These are phyloP conservation scores for Candida gigantensis DNA, from an alignment of 1,139 yeast genomes.

Conservation along the genomic window DNA sequence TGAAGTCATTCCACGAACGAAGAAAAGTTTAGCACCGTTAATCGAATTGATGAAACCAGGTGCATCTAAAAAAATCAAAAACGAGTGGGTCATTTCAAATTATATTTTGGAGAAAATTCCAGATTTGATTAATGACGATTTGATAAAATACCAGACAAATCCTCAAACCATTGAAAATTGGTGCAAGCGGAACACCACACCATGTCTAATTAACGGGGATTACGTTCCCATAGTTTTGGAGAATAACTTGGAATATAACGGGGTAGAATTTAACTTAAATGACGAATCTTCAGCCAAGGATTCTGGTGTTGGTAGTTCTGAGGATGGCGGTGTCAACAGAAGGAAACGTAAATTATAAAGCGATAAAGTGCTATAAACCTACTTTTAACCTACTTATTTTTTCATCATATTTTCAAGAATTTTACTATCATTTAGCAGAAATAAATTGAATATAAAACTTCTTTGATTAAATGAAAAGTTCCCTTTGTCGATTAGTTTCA, in stretches of 20 bases:
- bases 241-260: slow-evolving; percentile 16
- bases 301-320: slow-evolving; percentile 9
- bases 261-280: slow-evolving; percentile 15
- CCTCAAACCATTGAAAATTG: slow-evolving; percentile 45
- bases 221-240: slow-evolving; percentile 35
- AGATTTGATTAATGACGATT: slow-evolving; percentile 42
- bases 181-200: slow-evolving; percentile 39
- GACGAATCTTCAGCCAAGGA: slow-evolving; percentile 13
- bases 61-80: slow-evolving; percentile 7
- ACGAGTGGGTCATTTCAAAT: slow-evolving; percentile 17
- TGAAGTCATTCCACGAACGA: slow-evolving; percentile 24
- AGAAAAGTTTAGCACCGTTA: slow-evolving; percentile 19
- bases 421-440: slow-evolving; percentile 49
- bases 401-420: slow-evolving; percentile 56
- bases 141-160: slow-evolving; percentile 34
- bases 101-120: slow-evolving; percentile 35
- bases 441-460: slow-evolving; percentile 67
- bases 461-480: slow-evolving; percentile 65
- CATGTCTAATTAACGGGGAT: slow-evolving; percentile 35
- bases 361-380: not conserved
- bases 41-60: slow-evolving; percentile 8
- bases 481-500: slow-evolving; percentile 65
- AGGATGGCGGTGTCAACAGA: slow-evolving; percentile 14
- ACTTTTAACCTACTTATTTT: no score
- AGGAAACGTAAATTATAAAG: slow-evolving; percentile 4